A percentile compares a stretch with the other conserved stretches of the same genome.
phyloP scores from a whole-genome alignment of 306 rosid species.

The Prunus kanzakura region DNA sequence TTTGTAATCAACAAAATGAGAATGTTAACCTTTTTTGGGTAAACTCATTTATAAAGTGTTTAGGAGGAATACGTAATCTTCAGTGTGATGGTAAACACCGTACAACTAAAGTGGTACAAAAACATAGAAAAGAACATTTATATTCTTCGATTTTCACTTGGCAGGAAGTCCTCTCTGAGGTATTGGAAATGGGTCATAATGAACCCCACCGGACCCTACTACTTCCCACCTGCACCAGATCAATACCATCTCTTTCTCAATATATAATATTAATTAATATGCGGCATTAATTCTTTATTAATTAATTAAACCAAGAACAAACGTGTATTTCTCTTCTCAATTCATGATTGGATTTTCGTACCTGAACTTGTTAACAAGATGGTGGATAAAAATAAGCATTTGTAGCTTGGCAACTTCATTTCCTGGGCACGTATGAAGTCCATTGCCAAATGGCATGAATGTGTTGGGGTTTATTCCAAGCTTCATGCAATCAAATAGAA shows the following conservation, averaged over 20 bases:
- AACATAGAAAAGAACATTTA: no score
- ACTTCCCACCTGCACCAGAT: conserved; percentile 18
- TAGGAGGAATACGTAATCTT: no score
- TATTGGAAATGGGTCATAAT: conserved; percentile 26
- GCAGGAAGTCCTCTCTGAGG: conserved; percentile 22
- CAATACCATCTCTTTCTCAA: background rate
- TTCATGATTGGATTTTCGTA: background rate
- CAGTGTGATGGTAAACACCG: no score
- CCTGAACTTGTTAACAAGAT: conserved; percentile 27
- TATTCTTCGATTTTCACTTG: no score
- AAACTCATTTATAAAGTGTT: no score
- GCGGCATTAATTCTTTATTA: no score
- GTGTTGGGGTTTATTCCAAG: conserved; percentile 14
- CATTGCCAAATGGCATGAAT: conserved; percentile 28
- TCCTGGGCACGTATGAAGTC: conserved; percentile 30
- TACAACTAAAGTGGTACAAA: no score
- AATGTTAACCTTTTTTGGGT: no score
- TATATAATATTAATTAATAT: no score
- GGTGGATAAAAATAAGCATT: conserved; percentile 23
- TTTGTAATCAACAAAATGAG: no score
- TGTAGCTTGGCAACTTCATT: conserved; percentile 30
- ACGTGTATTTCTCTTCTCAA: no score
- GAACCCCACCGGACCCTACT: conserved; percentile 7
- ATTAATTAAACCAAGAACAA: no score
- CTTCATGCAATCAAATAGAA: background rate